phyloP scores from a whole-genome alignment of 2,329 filamentous ascomycete species.

The Xylariomycetidae sp. region DNA sequence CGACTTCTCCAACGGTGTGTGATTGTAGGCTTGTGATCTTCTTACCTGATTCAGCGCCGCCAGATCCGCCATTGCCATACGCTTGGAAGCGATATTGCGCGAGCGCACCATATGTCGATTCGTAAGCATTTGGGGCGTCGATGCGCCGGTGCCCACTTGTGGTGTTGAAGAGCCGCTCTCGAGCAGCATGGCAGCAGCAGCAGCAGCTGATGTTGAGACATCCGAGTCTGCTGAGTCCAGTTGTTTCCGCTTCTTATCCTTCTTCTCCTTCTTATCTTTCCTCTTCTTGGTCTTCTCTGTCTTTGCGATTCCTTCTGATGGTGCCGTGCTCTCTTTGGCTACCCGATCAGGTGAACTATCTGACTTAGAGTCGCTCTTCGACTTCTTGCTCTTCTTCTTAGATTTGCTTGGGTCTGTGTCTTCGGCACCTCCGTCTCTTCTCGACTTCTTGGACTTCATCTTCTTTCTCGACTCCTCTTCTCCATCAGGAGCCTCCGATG shows the following conservation, averaged over 20 bases:
- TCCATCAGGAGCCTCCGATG: slow-evolving; percentile 25
- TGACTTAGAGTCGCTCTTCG: slow-evolving; percentile 29
- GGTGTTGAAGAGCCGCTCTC: slow-evolving; percentile 33
- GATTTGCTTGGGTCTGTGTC: slow-evolving; percentile 31
- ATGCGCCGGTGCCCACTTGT: slow-evolving; percentile 38
- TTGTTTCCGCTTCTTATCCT: slow-evolving; percentile 38
- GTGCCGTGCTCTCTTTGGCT: slow-evolving; percentile 11
- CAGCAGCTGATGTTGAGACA: slow-evolving; percentile 14
- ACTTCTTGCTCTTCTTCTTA: slow-evolving; percentile 24
- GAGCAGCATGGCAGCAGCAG: slow-evolving; percentile 22
- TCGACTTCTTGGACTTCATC: slow-evolving; percentile 24
- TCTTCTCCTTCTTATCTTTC: slow-evolving; percentile 38
- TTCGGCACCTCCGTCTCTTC: slow-evolving; percentile 18
- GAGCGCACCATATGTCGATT: slow-evolving; percentile 71
- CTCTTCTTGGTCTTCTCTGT: slow-evolving; percentile 46
- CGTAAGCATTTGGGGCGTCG: slow-evolving; percentile 44
- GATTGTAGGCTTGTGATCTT: no score
- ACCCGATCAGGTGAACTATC: slow-evolving; percentile 22
- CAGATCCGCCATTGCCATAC: slow-evolving; percentile 73
- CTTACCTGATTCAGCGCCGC: slow-evolving; percentile 82
- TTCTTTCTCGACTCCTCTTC: slow-evolving; percentile 20
- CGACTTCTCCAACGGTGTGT: no score
- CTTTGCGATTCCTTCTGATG: slow-evolving; percentile 24
- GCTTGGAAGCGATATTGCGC: slow-evolving; percentile 85
- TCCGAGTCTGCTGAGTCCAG: slow-evolving; percentile 28